Conservation (phyloP, 73 alveolate genomes). For the Durusdinium trenchii region DNA sequence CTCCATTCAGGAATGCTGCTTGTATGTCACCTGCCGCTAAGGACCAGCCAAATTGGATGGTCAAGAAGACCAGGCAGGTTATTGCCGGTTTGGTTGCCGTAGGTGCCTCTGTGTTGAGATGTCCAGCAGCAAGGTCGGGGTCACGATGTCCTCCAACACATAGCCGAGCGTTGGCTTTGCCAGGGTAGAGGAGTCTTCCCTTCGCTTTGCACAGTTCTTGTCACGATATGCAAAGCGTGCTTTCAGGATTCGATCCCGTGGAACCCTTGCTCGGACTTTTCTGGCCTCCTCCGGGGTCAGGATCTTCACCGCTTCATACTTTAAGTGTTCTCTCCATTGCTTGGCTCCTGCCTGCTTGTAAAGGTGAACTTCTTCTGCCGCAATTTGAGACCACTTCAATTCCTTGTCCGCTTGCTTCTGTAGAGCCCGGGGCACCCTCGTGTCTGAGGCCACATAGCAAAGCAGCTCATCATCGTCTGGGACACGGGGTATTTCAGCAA, state of each 20-base stretch:
- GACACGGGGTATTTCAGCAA: not conserved
- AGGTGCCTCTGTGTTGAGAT: not conserved
- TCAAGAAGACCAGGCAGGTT: not conserved
- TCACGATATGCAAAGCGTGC: conserved; percentile 16
- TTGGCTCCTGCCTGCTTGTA: conserved; percentile 7
- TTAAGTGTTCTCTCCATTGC: conserved; percentile 26
- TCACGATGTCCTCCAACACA: not conserved
- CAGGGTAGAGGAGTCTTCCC: not conserved
- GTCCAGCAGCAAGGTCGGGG: conserved; percentile 5
- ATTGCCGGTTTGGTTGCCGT: not conserved
- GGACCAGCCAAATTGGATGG: not conserved
- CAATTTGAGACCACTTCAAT: not conserved
- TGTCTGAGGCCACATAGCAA: not conserved
- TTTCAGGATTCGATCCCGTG: not conserved
- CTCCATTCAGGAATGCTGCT: too few species aligned
- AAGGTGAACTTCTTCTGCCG: not conserved
- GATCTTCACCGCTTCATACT: not conserved
- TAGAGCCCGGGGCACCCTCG: not conserved
- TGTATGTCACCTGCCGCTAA: too few species aligned
- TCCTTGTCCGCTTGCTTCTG: conserved; percentile 5
- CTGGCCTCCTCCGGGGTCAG: not conserved
- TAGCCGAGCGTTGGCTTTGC: not conserved
- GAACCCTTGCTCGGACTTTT: not conserved
- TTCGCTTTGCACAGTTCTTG: not conserved
- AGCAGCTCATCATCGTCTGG: not conserved